Conservation (phyloP, 2,329 filamentous ascomycete genomes). For the Hymenoscyphus fructigenus region DNA sequence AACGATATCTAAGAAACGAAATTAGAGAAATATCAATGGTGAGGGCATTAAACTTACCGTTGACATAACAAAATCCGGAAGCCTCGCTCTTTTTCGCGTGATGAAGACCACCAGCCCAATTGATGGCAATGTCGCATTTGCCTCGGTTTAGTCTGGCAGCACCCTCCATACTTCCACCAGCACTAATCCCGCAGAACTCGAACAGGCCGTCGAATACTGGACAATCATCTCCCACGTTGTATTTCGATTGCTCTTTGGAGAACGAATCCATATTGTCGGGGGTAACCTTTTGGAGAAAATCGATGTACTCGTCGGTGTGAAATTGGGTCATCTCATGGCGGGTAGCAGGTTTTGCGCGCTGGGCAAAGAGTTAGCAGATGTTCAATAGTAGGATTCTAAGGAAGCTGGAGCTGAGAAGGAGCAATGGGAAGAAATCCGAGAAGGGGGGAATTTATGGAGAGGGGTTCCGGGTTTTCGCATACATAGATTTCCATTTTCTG, state of each 20-base stretch:
- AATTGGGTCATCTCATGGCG: conserved; percentile 91
- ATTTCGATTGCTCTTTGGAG: conserved; percentile 85
- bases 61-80: conserved; percentile 97
- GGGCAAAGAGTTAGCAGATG: conserved; percentile 19
- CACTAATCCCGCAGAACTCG: conserved; percentile 92
- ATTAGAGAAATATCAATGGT: conserved; percentile 30
- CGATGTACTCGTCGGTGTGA: conserved; percentile 92
- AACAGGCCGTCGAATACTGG: conserved; percentile 98
- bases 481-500: conserved; percentile 96
- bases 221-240: conserved; percentile 95
- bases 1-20: conserved; percentile 75
- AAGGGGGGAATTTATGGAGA: not conserved
- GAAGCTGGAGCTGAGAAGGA: not conserved
- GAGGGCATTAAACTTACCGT: conserved; percentile 57
- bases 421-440: not conserved
- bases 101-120: conserved; percentile 96
- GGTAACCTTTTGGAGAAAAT: conserved; percentile 91
- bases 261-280: conserved; percentile 98
- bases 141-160: conserved; percentile 85
- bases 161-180: conserved; percentile 90
- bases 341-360: conserved; percentile 84
- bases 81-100: conserved; percentile 97
- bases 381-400: not conserved
- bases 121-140: conserved; percentile 95
- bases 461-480: conserved; percentile 42